Base-by-base conservation (phyloP, 2,329 filamentous ascomycete genomes). In the Keithomyces neogunnii region DNA sequence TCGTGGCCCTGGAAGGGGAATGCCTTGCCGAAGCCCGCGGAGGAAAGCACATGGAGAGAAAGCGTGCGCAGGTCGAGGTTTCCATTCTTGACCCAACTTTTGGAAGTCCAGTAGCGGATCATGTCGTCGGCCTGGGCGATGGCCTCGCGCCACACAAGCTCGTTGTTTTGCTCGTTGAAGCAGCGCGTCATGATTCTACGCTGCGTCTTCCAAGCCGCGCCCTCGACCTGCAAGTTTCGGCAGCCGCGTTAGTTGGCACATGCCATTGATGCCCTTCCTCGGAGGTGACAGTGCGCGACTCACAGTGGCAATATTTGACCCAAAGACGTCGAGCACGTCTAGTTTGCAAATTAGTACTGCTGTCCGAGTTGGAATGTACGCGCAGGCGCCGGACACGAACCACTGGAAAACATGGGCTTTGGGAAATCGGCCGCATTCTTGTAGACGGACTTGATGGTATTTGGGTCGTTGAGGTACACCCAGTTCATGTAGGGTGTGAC, bases 91-190 rank as follows among this genome's bases (percentile, higher is more conserved):
- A 48, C 45, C 8, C 30, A 48, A 11, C 29, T 7, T 3, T 31
- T n/a, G n/a, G 45, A 48, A 11, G 39, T 7, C 50, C 45, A 48
- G 38, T 32, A 51, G 5, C 29, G 50, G 29, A 48, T n/a, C 50
- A 51, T 51, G 32, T 51, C 50, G 30, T 6, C 26, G 1, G 50
- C 50, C 13, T 39, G 50, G 2, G 45, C 5, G 10, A 28, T 55
- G 53, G 43, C 55, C 49, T 51, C 51, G 11, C 19, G 9, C 40
- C 53, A 55, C 31, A 52, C 48, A n/a, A 49, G 49, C 46, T 53
- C 51, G 47, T 53, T 55, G 51, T 51, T 45, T 11, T 29, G 43
- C 35, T 52, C 54, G 39, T 53, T 55, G 31, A 55, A 51, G 42
- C 46, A 49, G 5, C 42, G 30, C 7, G 48, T 43, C 40, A 49